phyloP scores from a whole-genome alignment of 202 grass and related monocot species.

The Schoenoplectus triqueter region DNA sequence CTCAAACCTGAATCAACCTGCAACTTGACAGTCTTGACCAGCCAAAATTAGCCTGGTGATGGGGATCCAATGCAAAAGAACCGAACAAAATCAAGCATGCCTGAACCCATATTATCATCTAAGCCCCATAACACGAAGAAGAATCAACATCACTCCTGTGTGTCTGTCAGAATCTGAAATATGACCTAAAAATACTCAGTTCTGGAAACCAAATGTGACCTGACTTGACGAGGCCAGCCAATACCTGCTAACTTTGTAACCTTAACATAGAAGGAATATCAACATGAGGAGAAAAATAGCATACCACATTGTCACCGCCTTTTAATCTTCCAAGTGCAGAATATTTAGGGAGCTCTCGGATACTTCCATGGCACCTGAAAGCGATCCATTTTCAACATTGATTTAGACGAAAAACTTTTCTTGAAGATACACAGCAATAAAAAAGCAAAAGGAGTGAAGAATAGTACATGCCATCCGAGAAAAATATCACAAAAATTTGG shows the following conservation, averaged over 20 bases:
- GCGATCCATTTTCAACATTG: not conserved
- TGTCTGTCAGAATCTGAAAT: slow-evolving; percentile 19
- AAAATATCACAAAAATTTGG: not conserved
- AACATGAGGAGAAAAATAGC: slow-evolving; percentile 20
- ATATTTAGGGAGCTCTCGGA: slow-evolving; percentile 83
- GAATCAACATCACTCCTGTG: not conserved
- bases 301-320: slow-evolving; percentile 98
- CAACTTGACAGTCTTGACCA: not conserved
- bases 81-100: not conserved
- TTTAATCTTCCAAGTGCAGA: slow-evolving; percentile 83
- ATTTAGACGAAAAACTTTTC: not conserved
- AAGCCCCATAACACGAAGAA: not conserved
- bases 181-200: slow-evolving; percentile 14
- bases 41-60: not conserved
- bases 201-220: not conserved
- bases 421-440: not conserved
- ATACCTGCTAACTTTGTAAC: not conserved
- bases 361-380: slow-evolving; percentile 79
- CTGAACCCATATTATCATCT: not conserved
- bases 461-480: not conserved
- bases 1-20: not conserved
- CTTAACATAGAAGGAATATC: not conserved
- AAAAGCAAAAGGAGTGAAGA: not conserved
- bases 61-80: not conserved
- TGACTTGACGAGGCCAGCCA: not conserved